Percentiles rank a stretch among this genome's conserved stretches.
phyloP scores from a whole-genome alignment of 129 eudicot species.

The Dittrichia graveolens region DNA sequence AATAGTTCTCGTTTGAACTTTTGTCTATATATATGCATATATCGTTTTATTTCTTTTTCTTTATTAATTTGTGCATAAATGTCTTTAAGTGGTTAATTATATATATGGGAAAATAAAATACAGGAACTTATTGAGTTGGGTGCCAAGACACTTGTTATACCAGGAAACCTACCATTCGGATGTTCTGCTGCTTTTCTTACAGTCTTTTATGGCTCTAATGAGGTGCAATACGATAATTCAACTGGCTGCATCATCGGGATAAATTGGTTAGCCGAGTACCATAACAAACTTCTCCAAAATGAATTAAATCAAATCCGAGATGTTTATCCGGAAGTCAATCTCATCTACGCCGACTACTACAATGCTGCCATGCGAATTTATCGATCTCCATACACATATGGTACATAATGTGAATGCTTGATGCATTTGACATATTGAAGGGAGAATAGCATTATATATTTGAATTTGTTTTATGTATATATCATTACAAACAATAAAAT shows the following conservation, averaged over 20 bases:
- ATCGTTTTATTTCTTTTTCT: no score
- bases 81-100: not conserved
- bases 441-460: no score
- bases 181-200: constrained; percentile 63
- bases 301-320: constrained; percentile 42
- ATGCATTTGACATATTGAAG: no score
- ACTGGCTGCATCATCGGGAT: constrained; percentile 52
- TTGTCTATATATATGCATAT: no score
- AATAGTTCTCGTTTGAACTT: no score
- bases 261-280: constrained; percentile 60
- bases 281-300: constrained; percentile 50
- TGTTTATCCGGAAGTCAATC: constrained; percentile 46
- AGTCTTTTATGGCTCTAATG: constrained; percentile 40
- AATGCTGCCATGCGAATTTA: constrained; percentile 32
- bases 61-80: no score
- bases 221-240: constrained; percentile 47
- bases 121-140: constrained; percentile 65
- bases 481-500: no score
- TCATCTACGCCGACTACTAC: constrained; percentile 44
- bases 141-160: constrained; percentile 56
- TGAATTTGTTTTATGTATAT: no score
- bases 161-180: constrained; percentile 79
- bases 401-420: not conserved
- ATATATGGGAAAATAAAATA: not conserved
- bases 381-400: constrained; percentile 26